Evolutionary conservation across 2,329 filamentous ascomycete species (phyloP), one percentile per base, ranked within the genome.

Genomic region (Myotisia sp.): DNA sequence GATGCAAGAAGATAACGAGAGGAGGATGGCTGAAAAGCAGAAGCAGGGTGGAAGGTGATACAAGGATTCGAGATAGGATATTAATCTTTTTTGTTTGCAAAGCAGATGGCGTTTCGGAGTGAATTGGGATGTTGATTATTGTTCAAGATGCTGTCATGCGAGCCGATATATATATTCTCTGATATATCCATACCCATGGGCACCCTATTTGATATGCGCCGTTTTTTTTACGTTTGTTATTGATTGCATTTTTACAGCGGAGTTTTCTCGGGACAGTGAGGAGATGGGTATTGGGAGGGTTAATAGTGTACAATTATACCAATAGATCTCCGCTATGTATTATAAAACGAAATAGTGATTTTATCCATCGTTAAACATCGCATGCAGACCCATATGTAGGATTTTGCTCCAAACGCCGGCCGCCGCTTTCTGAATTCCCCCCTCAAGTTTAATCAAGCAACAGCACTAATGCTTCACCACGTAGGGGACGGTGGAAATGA

Each of bases 1-100:
- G 52, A 60, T 59, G 55, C 53, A 49, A 37, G 51, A 49, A 43
- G 57, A 58, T 48, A 51, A 56, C 7, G 43, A 41, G 26, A 36
- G 23, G 21, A 21, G 33, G 19, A 37, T 29, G 22, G 35, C 20
- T 5, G 21, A 39, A 33, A 33, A 30, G 16, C 13, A 24, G 47
- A 46, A 33, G 45, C 44, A 38, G 29, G 26, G 18, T 28, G 34
- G 32, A 29, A 31, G 19, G 13, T n/a, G 27, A 17, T 23, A 40
- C 22, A 44, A 16, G 16, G 24, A 18, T 22, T 23, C 24, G 32
- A 26, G 19, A 20, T 14, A 20, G 33, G 21, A 23, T 39, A 19
- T 22, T 32, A 27, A 14, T 37, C 29, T 36, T 32, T 29, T 37
- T 27, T n/a, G n/a, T n/a, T n/a, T n/a, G n/a, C n/a, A 19, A 32